Evolutionary conservation across 2,329 filamentous ascomycete genomes (phyloP).

Genomic region (Exophiala sideris): DNA sequence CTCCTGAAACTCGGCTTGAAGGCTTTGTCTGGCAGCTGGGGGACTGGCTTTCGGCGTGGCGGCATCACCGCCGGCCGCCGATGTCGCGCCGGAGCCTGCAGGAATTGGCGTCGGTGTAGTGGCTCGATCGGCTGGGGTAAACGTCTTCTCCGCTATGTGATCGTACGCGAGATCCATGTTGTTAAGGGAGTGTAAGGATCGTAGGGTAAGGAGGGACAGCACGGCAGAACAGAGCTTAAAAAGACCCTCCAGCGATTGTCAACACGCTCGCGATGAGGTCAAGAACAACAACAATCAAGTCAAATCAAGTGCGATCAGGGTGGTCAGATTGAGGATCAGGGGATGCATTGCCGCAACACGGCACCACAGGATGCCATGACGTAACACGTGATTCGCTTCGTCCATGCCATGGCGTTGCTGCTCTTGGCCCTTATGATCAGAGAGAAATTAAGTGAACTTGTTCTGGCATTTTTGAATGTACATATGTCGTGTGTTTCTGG

Average conservation of each 20-base stretch:
- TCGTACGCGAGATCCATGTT: constrained; percentile 96
- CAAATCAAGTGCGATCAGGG: not conserved
- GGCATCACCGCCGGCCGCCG: constrained; percentile 27
- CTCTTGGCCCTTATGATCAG: not conserved
- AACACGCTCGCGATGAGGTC: not conserved
- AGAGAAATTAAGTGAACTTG: no score
- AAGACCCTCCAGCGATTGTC: not conserved
- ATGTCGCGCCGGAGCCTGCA: constrained; percentile 43
- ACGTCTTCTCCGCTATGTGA: constrained; percentile 82
- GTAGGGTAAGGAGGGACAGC: not conserved
- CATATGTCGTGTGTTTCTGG: no score
- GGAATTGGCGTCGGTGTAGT: constrained; percentile 22
- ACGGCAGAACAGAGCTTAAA: not conserved
- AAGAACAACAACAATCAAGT: not conserved
- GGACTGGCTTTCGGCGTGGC: constrained; percentile 27
- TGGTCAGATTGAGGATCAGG: not conserved
- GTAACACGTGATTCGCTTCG: not conserved
- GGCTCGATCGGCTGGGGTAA: constrained; percentile 53
- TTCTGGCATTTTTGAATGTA: no score
- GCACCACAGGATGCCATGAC: not conserved
- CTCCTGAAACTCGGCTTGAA: constrained; percentile 89
- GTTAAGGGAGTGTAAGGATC: not conserved
- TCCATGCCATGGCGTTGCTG: not conserved
- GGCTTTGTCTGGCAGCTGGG: constrained; percentile 44
- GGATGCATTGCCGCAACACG: not conserved